A percentile compares a stretch with the other conserved stretches of the same genome.
phyloP scores from a whole-genome alignment of 2,329 filamentous ascomycete species.

The Immersiporthe knoxdaviesiana region DNA sequence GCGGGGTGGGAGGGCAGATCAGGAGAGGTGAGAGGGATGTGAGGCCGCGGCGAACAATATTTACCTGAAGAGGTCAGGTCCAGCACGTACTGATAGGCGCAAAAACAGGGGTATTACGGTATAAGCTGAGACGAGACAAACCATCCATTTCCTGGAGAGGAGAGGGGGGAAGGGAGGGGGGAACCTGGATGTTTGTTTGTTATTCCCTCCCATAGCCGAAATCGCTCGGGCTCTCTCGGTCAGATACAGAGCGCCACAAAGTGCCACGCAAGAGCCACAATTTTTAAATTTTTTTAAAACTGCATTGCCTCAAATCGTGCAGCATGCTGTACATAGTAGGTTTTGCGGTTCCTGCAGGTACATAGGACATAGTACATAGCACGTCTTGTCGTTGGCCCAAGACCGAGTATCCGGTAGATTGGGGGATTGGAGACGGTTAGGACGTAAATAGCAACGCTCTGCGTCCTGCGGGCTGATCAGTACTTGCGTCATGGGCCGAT shows the following conservation, averaged over 20 bases:
- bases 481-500: conserved; percentile 2
- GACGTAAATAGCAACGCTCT: conserved; percentile 27
- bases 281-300: no score
- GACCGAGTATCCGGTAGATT: conserved; percentile 14
- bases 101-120: background rate
- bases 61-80: background rate
- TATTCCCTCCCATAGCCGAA: background rate
- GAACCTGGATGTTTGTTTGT: background rate
- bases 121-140: conserved; percentile 1
- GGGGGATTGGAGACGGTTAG: conserved; percentile 5
- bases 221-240: background rate
- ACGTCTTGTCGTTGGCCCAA: background rate
- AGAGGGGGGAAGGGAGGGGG: background rate
- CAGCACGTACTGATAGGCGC: background rate
- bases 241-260: background rate
- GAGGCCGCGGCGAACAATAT: background rate
- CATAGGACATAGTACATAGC: no score
- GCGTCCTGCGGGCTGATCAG: background rate
- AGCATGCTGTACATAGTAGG: no score
- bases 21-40: conserved; percentile 1
- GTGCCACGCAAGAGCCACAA: background rate
- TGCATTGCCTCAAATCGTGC: no score
- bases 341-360: background rate
- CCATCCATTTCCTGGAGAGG: background rate
- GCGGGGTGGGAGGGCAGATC: background rate